phyloP scores from a whole-genome alignment of 306 rosid species.

The Gleditsia sinensis region DNA sequence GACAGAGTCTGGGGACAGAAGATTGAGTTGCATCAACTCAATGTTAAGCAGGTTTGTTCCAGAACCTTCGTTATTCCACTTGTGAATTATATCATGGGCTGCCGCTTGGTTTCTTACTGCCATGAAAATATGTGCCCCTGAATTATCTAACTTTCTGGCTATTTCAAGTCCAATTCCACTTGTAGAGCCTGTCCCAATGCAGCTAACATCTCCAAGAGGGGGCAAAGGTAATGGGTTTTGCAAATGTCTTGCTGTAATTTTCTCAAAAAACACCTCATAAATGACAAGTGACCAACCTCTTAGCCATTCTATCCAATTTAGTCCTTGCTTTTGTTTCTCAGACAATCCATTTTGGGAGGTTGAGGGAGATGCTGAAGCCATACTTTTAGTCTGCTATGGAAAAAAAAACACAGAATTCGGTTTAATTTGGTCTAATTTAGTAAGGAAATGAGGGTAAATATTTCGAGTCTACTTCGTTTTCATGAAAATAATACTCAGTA shows the following conservation, averaged over 20 bases:
- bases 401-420: no score
- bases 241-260: background rate
- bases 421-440: no score
- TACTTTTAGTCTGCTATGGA: background rate
- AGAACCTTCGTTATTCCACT: background rate
- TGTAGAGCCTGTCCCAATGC: background rate
- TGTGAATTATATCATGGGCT: background rate
- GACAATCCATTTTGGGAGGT: background rate
- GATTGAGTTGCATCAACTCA: slow-evolving; percentile 33
- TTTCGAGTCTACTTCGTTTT: no score
- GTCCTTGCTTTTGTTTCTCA: background rate
- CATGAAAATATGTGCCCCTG: background rate
- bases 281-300: background rate
- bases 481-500: no score
- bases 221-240: background rate
- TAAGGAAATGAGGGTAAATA: no score
- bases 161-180: slow-evolving; percentile 8
- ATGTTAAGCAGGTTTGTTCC: background rate
- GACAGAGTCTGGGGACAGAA: slow-evolving; percentile 21
- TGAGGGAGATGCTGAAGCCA: background rate
- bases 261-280: background rate
- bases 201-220: background rate
- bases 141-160: background rate
- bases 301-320: background rate
- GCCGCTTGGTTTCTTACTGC: slow-evolving; percentile 7